phyloP scores from a whole-genome alignment of 2,329 filamentous ascomycete genomes.

The Verticillium nubilum region DNA sequence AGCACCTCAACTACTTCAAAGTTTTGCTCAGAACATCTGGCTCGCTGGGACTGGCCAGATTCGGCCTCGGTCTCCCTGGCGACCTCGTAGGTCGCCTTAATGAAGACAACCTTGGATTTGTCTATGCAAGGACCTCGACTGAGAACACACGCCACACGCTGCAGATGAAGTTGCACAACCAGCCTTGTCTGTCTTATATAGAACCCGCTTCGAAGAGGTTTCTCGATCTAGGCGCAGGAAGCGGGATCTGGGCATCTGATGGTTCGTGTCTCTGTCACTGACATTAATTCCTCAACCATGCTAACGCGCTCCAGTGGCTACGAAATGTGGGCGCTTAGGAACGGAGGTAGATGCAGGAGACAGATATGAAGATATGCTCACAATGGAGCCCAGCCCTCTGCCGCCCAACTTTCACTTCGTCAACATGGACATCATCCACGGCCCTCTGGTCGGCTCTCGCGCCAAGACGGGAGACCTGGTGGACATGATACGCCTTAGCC shows the following conservation, averaged over 20 bases:
- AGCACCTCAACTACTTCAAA: background rate
- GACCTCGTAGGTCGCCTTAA: background rate
- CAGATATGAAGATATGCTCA: background rate
- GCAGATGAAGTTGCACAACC: background rate
- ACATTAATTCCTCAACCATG: background rate
- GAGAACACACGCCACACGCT: background rate
- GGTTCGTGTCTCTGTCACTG: background rate
- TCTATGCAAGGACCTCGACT: background rate
- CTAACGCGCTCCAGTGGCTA: background rate
- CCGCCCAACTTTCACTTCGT: background rate
- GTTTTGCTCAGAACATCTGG: background rate
- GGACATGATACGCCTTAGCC: background rate
- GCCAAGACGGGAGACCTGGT: background rate
- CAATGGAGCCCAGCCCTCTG: background rate
- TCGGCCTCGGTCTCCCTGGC: background rate
- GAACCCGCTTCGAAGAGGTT: background rate
- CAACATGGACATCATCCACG: background rate
- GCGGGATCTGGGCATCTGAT: background rate
- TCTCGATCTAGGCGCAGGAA: background rate
- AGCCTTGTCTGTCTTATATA: background rate
- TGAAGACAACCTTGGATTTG: background rate
- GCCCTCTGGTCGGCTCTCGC: background rate
- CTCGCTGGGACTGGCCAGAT: background rate
- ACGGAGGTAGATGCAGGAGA: background rate
- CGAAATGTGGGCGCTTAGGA: background rate